phyloP scores from a whole-genome alignment of 306 rosid genomes.

The Lathyrus oleraceus region DNA sequence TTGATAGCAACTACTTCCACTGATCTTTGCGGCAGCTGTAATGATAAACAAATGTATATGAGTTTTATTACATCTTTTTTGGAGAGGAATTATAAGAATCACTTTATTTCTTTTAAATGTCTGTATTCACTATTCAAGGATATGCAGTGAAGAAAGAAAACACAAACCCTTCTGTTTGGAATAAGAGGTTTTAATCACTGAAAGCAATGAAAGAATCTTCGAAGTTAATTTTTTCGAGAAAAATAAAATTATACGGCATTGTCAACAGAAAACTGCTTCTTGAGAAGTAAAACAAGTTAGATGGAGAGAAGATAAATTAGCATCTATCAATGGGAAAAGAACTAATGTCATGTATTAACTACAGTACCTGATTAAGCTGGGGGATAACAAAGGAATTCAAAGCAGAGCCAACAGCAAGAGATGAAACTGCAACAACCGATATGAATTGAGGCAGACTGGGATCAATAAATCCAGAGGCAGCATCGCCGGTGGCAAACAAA shows the following conservation, averaged over 20 bases:
- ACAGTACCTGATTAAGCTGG: slow-evolving; percentile 66
- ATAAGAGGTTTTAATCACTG: slow-evolving; percentile 10
- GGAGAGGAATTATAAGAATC: slow-evolving; percentile 15
- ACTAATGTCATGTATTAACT: slow-evolving; percentile 17
- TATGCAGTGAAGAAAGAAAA: slow-evolving; percentile 1
- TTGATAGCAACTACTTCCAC: slow-evolving; percentile 74
- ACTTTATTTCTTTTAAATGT: slow-evolving; percentile 10
- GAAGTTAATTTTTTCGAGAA: neutral
- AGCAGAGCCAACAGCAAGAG: slow-evolving; percentile 80
- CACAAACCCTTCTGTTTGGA: slow-evolving; percentile 15
- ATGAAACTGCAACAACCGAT: slow-evolving; percentile 68
- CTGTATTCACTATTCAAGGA: slow-evolving; percentile 16
- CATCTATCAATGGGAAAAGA: slow-evolving; percentile 3
- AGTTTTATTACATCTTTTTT: slow-evolving; percentile 20
- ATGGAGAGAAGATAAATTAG: slow-evolving; percentile 23
- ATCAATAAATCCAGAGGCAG: slow-evolving; percentile 82
- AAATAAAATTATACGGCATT: slow-evolving; percentile 16
- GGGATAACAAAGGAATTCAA: slow-evolving; percentile 70
- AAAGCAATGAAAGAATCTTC: slow-evolving; percentile 4
- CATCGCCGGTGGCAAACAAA: slow-evolving; percentile 82
- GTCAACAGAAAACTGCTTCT: slow-evolving; percentile 18
- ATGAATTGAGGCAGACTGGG: slow-evolving; percentile 81
- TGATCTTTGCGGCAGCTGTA: slow-evolving; percentile 83
- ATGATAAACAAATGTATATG: slow-evolving; percentile 29
- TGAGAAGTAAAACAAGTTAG: slow-evolving; percentile 20